These are phyloP conservation scores for Fusarium liriodendri DNA, from an alignment of 2,329 filamentous ascomycete species.

Conservation along the genomic window DNA sequence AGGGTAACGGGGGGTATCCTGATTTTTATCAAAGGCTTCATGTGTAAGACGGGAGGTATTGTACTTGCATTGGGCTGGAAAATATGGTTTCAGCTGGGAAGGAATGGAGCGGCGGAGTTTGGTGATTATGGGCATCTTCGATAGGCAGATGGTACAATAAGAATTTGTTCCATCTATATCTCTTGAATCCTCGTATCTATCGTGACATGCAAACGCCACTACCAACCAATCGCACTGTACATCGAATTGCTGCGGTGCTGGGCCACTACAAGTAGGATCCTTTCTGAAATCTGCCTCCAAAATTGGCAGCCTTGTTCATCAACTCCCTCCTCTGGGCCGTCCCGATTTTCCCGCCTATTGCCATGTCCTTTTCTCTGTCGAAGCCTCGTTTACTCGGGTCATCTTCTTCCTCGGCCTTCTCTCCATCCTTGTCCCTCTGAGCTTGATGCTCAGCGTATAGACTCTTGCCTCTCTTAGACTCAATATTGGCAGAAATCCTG, in stretches of 20 bases:
- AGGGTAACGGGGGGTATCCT: conserved; percentile 23
- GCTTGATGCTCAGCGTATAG: conserved; percentile 68
- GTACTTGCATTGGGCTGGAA: conserved; percentile 44
- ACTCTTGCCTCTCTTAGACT: conserved; percentile 66
- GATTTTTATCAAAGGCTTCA: conserved; percentile 28
- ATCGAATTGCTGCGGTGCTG: not conserved
- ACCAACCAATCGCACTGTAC: not conserved
- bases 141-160: conserved; percentile 41
- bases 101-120: conserved; percentile 51
- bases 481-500: conserved; percentile 61
- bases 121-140: conserved; percentile 42
- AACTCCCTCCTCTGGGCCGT: conserved; percentile 81
- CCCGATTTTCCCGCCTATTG: conserved; percentile 76
- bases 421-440: conserved; percentile 44
- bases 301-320: conserved; percentile 82
- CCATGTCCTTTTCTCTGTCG: conserved; percentile 95
- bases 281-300: conserved; percentile 83
- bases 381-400: conserved; percentile 92
- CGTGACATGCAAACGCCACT: not conserved
- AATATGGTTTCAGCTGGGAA: conserved; percentile 42
- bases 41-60: conserved; percentile 36
- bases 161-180: conserved; percentile 34
- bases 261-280: conserved; percentile 69
- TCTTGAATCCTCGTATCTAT: not conserved
- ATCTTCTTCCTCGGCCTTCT: conserved; percentile 74